A percentile compares a stretch with the other conserved stretches of the same genome.
phyloP scores from a whole-genome alignment of 768 basidiomycete genomes.

The Tubosaeta sp. region DNA sequence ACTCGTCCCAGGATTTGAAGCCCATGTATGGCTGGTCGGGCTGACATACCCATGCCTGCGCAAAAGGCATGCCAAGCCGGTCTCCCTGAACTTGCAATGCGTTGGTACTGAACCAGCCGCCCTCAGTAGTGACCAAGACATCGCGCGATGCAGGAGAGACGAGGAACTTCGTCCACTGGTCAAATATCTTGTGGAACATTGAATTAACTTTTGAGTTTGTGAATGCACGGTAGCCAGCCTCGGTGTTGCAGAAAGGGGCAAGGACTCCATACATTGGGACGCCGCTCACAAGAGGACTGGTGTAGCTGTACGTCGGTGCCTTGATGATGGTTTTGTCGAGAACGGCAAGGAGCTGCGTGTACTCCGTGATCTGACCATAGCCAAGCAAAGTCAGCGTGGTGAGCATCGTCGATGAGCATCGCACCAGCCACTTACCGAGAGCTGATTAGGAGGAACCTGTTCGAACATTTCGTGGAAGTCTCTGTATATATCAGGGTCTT shows the following conservation, averaged over 20 bases:
- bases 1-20: constrained; percentile 49
- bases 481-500: constrained; percentile 16
- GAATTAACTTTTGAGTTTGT: constrained; percentile 41
- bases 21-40: constrained; percentile 41
- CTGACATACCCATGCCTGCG: constrained; percentile 38
- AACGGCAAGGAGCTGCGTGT: constrained; percentile 25
- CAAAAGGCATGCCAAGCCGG: constrained; percentile 28
- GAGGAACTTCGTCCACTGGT: constrained; percentile 48
- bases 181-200: constrained; percentile 44
- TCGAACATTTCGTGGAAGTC: constrained; percentile 26
- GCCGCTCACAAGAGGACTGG: constrained; percentile 22
- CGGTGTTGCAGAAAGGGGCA: constrained; percentile 21
- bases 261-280: constrained; percentile 22
- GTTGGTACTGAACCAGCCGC: constrained; percentile 47
- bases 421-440: constrained; percentile 4
- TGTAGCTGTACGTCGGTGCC: constrained; percentile 15
- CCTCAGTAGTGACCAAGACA: constrained; percentile 35
- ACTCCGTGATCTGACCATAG: constrained; percentile 2
- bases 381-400: background rate
- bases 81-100: constrained; percentile 21
- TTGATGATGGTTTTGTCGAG: constrained; percentile 14
- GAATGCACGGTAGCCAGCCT: constrained; percentile 21
- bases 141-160: constrained; percentile 37
- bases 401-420: background rate
- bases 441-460: constrained; percentile 8